Evolutionary conservation across 306 rosid species (phyloP).

Genomic region (Oemleria cerasiformis): DNA sequence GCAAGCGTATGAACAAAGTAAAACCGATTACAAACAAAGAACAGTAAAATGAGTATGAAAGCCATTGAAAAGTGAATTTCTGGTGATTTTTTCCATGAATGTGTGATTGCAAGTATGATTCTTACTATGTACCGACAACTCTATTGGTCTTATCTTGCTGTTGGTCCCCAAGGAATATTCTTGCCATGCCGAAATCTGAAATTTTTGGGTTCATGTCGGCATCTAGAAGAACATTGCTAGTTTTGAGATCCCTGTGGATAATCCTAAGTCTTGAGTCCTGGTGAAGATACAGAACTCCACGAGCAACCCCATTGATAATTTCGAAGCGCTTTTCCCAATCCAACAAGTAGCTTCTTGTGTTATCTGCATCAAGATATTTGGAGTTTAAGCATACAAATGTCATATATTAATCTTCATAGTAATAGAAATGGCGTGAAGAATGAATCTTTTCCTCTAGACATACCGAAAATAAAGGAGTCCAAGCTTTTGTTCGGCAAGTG

Average conservation of each 20-base stretch:
- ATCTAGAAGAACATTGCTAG: slow-evolving; percentile 50
- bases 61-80: background rate
- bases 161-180: slow-evolving; percentile 45
- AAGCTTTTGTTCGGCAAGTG: slow-evolving; percentile 58
- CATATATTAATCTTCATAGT: background rate
- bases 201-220: slow-evolving; percentile 48
- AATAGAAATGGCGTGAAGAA: background rate
- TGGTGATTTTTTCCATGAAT: background rate
- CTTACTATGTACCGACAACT: slow-evolving; percentile 68
- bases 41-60: background rate
- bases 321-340: slow-evolving; percentile 46
- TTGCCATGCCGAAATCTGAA: slow-evolving; percentile 73
- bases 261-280: slow-evolving; percentile 56
- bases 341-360: slow-evolving; percentile 24
- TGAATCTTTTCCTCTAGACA: background rate
- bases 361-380: slow-evolving; percentile 26
- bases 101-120: background rate
- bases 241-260: slow-evolving; percentile 59
- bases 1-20: background rate
- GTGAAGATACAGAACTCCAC: slow-evolving; percentile 60
- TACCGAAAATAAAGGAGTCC: slow-evolving; percentile 54
- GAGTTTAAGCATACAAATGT: background rate
- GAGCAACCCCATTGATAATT: slow-evolving; percentile 43
- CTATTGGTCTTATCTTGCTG: slow-evolving; percentile 40
- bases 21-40: background rate